Conservation (phyloP, 176 grass and related monocot species). For the Dactylis glomerata region DNA sequence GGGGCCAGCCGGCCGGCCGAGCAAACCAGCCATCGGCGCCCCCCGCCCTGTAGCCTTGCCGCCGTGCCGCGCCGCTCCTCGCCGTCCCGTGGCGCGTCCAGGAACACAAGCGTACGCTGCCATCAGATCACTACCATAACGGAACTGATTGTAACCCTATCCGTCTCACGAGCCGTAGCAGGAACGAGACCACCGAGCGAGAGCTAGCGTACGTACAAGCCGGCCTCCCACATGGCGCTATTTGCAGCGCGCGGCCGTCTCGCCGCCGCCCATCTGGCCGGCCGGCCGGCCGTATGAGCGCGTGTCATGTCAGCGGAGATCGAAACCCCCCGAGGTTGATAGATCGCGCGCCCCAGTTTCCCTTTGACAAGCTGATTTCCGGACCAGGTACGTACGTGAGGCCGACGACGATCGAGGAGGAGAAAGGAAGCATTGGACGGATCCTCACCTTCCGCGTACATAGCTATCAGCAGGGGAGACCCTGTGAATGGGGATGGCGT, state of each 20-base stretch:
- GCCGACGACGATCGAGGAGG: background rate
- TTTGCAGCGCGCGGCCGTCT: background rate
- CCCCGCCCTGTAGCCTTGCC: background rate
- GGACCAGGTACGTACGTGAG: background rate
- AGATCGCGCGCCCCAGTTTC: no score
- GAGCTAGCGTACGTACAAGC: constrained; percentile 4
- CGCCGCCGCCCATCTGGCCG: background rate
- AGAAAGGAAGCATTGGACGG: constrained; percentile 31
- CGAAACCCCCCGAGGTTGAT: background rate
- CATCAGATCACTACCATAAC: background rate
- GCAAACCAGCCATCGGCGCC: background rate
- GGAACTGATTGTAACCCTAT: background rate
- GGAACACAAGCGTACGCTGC: background rate
- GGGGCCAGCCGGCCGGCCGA: background rate
- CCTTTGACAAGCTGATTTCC: background rate
- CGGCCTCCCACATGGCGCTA: background rate
- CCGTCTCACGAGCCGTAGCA: background rate
- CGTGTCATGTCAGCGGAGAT: background rate
- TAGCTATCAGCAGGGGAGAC: background rate
- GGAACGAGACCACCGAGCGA: constrained; percentile 28
- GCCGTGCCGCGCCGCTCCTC: no score
- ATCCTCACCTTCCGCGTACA: background rate
- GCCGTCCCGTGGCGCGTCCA: background rate
- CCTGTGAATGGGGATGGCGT: constrained; percentile 40
- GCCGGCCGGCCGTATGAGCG: background rate